phyloP scores from a whole-genome alignment of 768 basidiomycete genomes.

The Boletus rubroflammeus region DNA sequence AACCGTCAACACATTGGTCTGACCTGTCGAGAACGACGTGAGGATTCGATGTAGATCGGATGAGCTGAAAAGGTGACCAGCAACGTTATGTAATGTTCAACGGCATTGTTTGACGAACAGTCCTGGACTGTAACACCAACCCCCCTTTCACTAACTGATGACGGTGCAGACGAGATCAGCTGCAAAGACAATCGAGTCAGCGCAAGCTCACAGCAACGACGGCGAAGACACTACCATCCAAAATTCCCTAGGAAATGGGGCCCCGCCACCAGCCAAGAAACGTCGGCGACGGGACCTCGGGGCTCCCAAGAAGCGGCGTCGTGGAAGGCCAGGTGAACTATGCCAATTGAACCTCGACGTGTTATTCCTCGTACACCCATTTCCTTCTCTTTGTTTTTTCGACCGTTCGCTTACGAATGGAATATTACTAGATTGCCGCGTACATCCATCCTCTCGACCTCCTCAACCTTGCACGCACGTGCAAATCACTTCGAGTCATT shows the following conservation, averaged over 20 bases:
- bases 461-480: constrained; percentile 36
- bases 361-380: constrained; percentile 11
- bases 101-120: constrained; percentile 57
- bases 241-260: background rate
- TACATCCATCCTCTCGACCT: constrained; percentile 34
- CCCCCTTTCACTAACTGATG: background rate
- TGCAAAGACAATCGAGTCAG: background rate
- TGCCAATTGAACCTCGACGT: constrained; percentile 19
- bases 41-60: constrained; percentile 64
- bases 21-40: constrained; percentile 68
- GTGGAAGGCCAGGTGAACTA: background rate
- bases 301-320: background rate
- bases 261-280: background rate
- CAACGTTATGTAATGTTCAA: constrained; percentile 74
- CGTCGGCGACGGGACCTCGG: too few species aligned
- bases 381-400: background rate
- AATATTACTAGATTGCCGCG: constrained; percentile 34
- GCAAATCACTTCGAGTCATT: constrained; percentile 34
- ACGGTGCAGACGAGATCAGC: background rate
- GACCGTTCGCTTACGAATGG: background rate
- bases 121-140: background rate
- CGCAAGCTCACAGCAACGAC: too few species aligned
- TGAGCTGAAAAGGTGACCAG: constrained; percentile 64
- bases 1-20: constrained; percentile 5
- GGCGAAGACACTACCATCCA: background rate